Evolutionary conservation across 352 stramenopile species (phyloP), one percentile per base, ranked within the genome.

Genomic region (Globisporangium recalcitrans): DNA sequence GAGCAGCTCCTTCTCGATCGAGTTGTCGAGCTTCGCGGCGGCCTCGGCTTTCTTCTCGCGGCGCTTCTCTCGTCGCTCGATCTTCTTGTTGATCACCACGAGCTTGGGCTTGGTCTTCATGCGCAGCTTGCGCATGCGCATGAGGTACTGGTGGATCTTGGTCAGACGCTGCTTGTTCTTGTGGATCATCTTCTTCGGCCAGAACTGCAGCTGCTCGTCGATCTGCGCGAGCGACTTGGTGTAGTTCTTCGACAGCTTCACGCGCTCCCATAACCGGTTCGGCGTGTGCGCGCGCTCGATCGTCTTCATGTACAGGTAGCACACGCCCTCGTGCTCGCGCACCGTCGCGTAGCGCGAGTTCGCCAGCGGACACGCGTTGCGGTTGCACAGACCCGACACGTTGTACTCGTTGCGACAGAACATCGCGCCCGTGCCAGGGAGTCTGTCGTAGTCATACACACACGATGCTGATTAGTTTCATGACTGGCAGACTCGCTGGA

Each of bases 91-190:
- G 38, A 98, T 94, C n/a, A 94, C 82, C 26, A 97, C 87, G 46
- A 98, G 79, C 68, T 97, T 98, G 11, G 95, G 94, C 73, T 90
- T 91, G 56, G 91, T 96, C 71, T 98, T 98, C 52, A 98, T 79
- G 58, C 96, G 95, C 59, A 99, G 80, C 82, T 99, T 99, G 6
- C 97, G 86, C 97, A 99, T 99, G 57, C 97, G 85, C 72, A 99
- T 98, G 59, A 99, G 80, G 70, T 99, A 99, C 82, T 99, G 97
- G 77, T 99, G 95, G 72, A 99, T 99, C 76, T 99, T 99, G 36
- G 97, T 99, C 47, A 99, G 84, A 36, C 97, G 82, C 83, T 99
- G 96, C 72, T 99, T 99, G 86, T 98, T 99, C 67, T 96, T 92
- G 87, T 99, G 95, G 46, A 98, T 83, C 21, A 98, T 76, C 63